phyloP scores from a whole-genome alignment of 2,329 filamentous ascomycete genomes.

The Exophiala viscosa region DNA sequence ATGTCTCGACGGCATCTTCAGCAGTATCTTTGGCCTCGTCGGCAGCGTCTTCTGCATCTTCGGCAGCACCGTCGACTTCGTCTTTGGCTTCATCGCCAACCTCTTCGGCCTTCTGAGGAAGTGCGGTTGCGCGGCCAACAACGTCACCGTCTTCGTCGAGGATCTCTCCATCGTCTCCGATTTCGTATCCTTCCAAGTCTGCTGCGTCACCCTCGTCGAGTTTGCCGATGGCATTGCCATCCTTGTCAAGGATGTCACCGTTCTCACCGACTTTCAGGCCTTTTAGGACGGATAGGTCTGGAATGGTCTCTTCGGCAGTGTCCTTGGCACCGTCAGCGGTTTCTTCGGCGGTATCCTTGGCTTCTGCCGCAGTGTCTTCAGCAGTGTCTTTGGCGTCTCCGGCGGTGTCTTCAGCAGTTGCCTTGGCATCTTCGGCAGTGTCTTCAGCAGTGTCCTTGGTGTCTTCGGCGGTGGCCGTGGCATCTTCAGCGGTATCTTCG shows the following conservation, averaged over 20 bases:
- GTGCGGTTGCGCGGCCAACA: slow-evolving; percentile 38
- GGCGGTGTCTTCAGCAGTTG: slow-evolving; percentile 17
- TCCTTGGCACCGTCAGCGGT: slow-evolving; percentile 16
- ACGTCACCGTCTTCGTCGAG: slow-evolving; percentile 32
- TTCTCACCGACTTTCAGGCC: slow-evolving; percentile 38
- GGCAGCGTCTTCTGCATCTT: slow-evolving; percentile 27
- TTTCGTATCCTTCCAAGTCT: slow-evolving; percentile 40
- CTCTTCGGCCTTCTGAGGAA: slow-evolving; percentile 25
- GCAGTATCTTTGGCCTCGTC: slow-evolving; percentile 34
- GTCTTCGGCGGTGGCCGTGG: slow-evolving; percentile 41
- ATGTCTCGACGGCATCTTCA: slow-evolving; percentile 36
- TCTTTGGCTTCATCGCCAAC: slow-evolving; percentile 28
- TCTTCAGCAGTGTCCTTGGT: slow-evolving; percentile 28
- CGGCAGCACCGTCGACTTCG: slow-evolving; percentile 4
- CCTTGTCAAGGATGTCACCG: slow-evolving; percentile 36
- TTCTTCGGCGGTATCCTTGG: slow-evolving; percentile 23
- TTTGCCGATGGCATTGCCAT: slow-evolving; percentile 37
- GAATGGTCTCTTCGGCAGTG: slow-evolving; percentile 14
- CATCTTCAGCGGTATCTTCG: slow-evolving; percentile 32
- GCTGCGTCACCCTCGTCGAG: slow-evolving; percentile 41
- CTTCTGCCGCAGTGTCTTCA: slow-evolving; percentile 35
- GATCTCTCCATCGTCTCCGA: slow-evolving; percentile 37
- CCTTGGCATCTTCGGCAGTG: slow-evolving; percentile 15
- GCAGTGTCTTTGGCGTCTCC: slow-evolving; percentile 22
- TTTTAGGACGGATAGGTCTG: slow-evolving; percentile 37